A percentile compares a stretch with the other conserved stretches of the same genome.
These are phyloP conservation scores for Sarocladium strictum DNA, from an alignment of 2,329 filamentous ascomycete species.

Conservation along the genomic window DNA sequence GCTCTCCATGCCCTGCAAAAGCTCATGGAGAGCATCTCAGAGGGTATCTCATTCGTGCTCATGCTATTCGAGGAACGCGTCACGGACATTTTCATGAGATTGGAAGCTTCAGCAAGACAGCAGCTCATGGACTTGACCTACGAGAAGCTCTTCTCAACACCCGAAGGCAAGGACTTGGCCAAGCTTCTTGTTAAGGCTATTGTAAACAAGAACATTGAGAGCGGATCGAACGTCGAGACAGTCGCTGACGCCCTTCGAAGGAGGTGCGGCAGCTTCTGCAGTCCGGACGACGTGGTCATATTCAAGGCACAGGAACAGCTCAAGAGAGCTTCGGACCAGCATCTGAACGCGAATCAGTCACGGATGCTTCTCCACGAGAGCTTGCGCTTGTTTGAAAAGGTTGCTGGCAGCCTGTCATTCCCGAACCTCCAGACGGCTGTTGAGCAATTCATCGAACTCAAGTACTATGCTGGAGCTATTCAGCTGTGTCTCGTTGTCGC, in stretches of 20 bases:
- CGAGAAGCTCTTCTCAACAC: constrained; percentile 76
- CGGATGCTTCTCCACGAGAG: constrained; percentile 83
- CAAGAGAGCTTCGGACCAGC: constrained; percentile 78
- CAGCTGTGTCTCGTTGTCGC: constrained; percentile 81
- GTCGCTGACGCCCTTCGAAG: constrained; percentile 90
- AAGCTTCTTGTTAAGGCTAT: constrained; percentile 96
- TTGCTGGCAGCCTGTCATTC: constrained; percentile 74
- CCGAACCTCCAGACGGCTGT: constrained; percentile 76
- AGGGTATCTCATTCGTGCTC: constrained; percentile 92
- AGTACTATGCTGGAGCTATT: constrained; percentile 92
- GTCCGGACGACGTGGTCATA: constrained; percentile 91
- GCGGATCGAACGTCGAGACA: constrained; percentile 94
- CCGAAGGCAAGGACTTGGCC: constrained; percentile 77
- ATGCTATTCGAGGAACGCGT: constrained; percentile 93
- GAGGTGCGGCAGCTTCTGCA: constrained; percentile 95
- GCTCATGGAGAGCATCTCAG: constrained; percentile 83
- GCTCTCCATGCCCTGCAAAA: constrained; percentile 81
- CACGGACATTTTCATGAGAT: constrained; percentile 73
- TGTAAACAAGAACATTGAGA: constrained; percentile 95
- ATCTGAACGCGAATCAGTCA: constrained; percentile 67
- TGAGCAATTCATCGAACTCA: constrained; percentile 69
- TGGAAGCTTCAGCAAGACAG: constrained; percentile 65
- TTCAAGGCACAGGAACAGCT: constrained; percentile 97
- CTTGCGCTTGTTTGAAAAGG: constrained; percentile 79
- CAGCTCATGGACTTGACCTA: constrained; percentile 75